These are phyloP conservation scores for Lentinula novae-zelandiae DNA, from an alignment of 1,284 basidiomycete genomes.

Conservation along the genomic window DNA sequence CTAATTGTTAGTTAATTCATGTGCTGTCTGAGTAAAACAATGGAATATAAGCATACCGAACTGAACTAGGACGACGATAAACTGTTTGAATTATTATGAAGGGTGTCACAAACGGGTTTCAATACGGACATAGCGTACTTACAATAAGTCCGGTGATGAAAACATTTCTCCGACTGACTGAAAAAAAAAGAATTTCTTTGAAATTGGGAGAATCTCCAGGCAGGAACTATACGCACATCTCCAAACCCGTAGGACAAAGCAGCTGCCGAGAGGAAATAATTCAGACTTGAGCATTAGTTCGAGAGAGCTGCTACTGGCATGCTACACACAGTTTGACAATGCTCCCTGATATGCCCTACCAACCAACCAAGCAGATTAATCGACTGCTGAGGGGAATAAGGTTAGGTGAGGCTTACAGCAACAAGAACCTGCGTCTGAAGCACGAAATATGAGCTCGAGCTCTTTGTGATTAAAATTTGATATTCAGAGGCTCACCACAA, in stretches of 20 bases:
- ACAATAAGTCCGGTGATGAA: conserved; percentile 13
- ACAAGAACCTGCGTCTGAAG: neutral
- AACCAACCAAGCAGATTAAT: neutral
- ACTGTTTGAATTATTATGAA: neutral
- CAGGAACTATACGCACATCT: conserved; percentile 7
- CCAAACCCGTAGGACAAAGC: conserved; percentile 16
- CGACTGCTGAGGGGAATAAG: too few relatives aligned
- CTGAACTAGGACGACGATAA: conserved; percentile 4
- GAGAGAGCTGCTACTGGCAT: too few relatives aligned
- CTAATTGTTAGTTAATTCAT: neutral
- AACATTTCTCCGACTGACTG: conserved; percentile 14
- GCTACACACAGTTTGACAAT: conserved; percentile 14
- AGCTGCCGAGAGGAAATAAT: neutral
- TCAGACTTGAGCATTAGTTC: neutral
- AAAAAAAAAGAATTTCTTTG: neutral
- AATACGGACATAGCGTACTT: neutral
- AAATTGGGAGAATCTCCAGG: neutral
- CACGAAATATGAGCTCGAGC: neutral
- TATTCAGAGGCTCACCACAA: conserved; percentile 1
- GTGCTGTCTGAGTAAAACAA: neutral
- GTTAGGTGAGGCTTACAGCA: neutral
- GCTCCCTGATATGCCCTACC: conserved; percentile 6
- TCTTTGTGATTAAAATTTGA: neutral
- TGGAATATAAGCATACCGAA: conserved; percentile 5
- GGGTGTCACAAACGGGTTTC: neutral